Evolutionary conservation across 257 asterid genomes (phyloP).

Genomic region (Jaltomata sinuosa): DNA sequence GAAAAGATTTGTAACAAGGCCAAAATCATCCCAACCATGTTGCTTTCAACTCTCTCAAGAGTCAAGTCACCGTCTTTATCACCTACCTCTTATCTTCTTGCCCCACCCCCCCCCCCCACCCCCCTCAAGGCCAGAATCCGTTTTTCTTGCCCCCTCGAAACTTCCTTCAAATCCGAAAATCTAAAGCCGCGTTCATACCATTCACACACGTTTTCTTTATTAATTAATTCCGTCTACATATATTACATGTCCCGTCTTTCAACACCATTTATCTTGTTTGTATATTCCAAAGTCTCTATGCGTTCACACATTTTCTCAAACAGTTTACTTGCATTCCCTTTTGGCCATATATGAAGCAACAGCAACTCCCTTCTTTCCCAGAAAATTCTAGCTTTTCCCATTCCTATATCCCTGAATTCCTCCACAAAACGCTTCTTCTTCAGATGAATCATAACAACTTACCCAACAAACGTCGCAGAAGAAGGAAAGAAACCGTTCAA

Average conservation of each 20-base stretch:
- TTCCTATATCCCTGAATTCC: background rate
- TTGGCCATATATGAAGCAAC: constrained; percentile 4
- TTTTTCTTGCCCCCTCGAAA: constrained; percentile 14
- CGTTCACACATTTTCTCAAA: constrained; percentile 49
- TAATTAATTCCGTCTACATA: background rate
- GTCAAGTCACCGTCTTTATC: constrained; percentile 18
- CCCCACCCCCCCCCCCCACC: background rate
- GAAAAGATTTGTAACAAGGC: too few species aligned
- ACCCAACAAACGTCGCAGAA: constrained; percentile 34
- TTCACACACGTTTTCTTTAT: constrained; percentile 16
- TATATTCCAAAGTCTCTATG: constrained; percentile 12
- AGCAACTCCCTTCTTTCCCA: background rate
- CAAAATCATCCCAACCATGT: constrained; percentile 8
- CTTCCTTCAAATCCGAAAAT: constrained; percentile 24
- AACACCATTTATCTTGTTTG: constrained; percentile 8
- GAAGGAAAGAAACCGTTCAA: constrained; percentile 1
- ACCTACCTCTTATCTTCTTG: background rate
- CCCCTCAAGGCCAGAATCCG: background rate
- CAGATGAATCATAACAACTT: constrained; percentile 41
- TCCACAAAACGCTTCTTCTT: background rate
- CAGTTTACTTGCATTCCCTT: constrained; percentile 17
- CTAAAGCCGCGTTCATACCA: constrained; percentile 43
- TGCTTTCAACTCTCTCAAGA: background rate
- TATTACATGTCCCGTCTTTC: constrained; percentile 3
- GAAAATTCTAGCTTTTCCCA: constrained; percentile 4